Evolutionary conservation across 257 asterid genomes (phyloP).

Genomic region (Solanum chiquidenum): DNA sequence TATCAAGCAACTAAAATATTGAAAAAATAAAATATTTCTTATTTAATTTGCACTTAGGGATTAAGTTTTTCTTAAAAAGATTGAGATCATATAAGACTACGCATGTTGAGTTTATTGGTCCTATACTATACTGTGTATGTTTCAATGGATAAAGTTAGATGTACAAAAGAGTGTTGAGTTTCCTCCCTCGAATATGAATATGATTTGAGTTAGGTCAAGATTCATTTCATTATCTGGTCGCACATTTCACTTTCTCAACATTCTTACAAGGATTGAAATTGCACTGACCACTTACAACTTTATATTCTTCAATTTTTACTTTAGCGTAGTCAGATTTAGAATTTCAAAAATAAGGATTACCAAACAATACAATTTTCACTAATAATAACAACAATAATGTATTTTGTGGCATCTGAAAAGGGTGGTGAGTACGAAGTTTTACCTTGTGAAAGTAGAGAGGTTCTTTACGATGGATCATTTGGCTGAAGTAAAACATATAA

Average conservation of each 20-base stretch:
- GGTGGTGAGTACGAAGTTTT: neutral
- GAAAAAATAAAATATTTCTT: neutral
- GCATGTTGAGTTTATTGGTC: neutral
- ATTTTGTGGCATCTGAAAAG: neutral
- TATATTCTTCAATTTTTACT: neutral
- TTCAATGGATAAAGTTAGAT: accelerated
- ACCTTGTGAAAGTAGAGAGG: neutral
- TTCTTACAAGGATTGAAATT: neutral
- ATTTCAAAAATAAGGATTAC: neutral
- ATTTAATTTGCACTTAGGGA: neutral
- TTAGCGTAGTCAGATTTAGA: neutral
- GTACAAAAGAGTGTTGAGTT: neutral
- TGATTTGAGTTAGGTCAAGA: neutral
- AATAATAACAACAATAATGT: neutral
- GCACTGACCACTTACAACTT: neutral
- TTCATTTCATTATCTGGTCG: neutral
- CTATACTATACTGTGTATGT: neutral
- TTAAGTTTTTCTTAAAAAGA: neutral
- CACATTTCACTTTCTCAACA: neutral
- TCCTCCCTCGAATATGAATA: neutral
- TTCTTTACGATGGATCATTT: neutral
- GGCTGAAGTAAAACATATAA: neutral
- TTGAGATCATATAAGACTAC: neutral
- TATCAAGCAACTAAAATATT: neutral
- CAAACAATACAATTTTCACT: neutral